Base-by-base conservation (phyloP, 208 protist genomes). In the Trypanosoma platydactyli region DNA sequence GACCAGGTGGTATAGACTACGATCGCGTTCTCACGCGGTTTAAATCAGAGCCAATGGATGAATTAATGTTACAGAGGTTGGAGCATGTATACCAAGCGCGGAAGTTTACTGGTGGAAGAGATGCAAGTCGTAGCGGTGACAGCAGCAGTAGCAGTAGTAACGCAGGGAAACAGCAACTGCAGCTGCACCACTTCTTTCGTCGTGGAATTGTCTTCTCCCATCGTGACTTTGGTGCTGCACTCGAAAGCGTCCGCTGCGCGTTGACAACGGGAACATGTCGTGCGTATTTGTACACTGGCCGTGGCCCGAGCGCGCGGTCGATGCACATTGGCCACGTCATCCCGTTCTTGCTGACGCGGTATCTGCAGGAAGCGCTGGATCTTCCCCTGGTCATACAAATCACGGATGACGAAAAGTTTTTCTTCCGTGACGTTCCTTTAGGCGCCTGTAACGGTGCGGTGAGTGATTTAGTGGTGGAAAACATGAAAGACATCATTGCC, bases 351-450 rank as follows among this genome's bases (percentile, higher is more conserved):
- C 95, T 99, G 53, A 99, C 97, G 9, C 96, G 99, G 73, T 94
- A 98, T 61, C 81, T 99, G 56, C 99, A 99, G 81, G 98, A 99
- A n/a, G 88, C 82, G 9, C 97, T 99, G 60, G 71, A 90, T 27
- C 90, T 98, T 18, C 97, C 98, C n/a, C 69, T 99, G 6, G 98
- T 99, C 12, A 98, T 99, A 64, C 99, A 99, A 77, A 93, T 99
- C 71, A 99, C 98, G 20, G 99, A 99, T 70, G 99, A 99, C 77
- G 99, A 99, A 74, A 99, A 99, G 81, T 99, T 93, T 57, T 87
- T 99, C 40, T 99, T 98, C 73, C 99, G 99, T 57, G 92, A 97
- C 68, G 73, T 95, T 0, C 82, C 82, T 38, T 9, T 38, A 3
- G 33, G 5, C 11, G 78, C 98, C 35, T 73, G 79, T 12, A 68